Base-by-base conservation (phyloP, 192 early-diverging fungal species). In the Backusella tuberculispora region DNA sequence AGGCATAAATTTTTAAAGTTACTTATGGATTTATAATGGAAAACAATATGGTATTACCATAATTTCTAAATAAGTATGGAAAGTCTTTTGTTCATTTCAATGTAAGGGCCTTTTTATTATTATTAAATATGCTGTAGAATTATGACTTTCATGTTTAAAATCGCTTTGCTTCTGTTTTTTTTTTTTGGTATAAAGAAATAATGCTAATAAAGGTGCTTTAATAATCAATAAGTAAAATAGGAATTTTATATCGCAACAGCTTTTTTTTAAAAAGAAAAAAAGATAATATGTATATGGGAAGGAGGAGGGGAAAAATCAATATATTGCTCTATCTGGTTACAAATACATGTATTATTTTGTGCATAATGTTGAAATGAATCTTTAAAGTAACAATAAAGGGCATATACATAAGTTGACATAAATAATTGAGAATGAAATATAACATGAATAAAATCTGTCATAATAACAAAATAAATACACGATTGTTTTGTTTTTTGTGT, bases 321-420 rank as follows among this genome's bases (percentile, higher is more conserved):
- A 53, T 53, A 53, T 53, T 53, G 6, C 50, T 53, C 50, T 53
- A 53, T 53, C 50, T 53, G 50, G 50, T 53, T 53, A 53, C 50
- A 53, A 53, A 53, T 53, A 53, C n/a, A 53, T 53, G 50, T 50
- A 19, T 19, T 50, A 50, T 50, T 50, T 21, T 50, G 48, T 53
- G n/a, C 50, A 53, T 53, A 53, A 53, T 53, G 8, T 17, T 53
- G 19, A 17, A 53, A 53, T 53, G 19, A 53, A 53, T 53, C 6
- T 53, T 53, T 53, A 53, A 17, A 17, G 50, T 53, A 53, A 7
- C 7, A 24, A 53, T 53, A 53, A 53, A 53, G 50, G 50, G 50
- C 50, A 53, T 53, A 53, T 53, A 53, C 50, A 53, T 53, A 53
- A 53, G 19, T 53, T 53, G 6, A 53, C 50, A 53, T 53, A 53